Evolutionary conservation across 768 basidiomycete genomes (phyloP), one percentile per base, ranked within the genome.

Genomic region (Suillus plorans): DNA sequence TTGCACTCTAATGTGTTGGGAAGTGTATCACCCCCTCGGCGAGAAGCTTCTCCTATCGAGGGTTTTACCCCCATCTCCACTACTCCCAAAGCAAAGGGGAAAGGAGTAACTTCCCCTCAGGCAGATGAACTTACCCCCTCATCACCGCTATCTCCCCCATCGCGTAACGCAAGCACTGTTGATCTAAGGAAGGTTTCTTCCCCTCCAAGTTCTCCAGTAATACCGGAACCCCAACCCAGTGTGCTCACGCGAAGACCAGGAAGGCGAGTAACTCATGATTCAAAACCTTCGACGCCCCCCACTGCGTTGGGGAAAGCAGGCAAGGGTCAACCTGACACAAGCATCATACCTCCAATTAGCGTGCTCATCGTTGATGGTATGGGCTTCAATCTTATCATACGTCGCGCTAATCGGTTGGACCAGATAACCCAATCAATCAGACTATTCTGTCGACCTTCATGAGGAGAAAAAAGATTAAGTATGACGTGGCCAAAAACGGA

Each of bases 391-490:
- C 20, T 47, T 7, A 49, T 59, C 67, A 14, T 45, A 53, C 22
- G 44, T n/a, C 67, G 9, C 58, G 60, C 67, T 74, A 62, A 68
- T 62, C n/a, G 64, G 44, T 61, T 28, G 20, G 28, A 45, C 4
- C 69, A 99, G 97, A 99, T 79, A 99, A 99, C 74, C 92, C 95
- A 7, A 99, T 99, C 80, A 99, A 99, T 73, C 97, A 96, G 73
- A 97, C 92, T 34, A 97, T 99, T 74, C 80, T 99, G 61, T 92
- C 92, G n/a, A 96, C 94, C 42, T 98, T 97, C 73, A 93, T 99
- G 93, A 89, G 87, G 72, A 92, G 91, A 80, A 97, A 95, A 80
- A 92, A 90, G 77, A 97, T 99, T 77, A 95, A 93, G 74, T 96
- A 90, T 79, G 93, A 95, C 68, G 85, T 95, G 60, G 97, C 97